Evolutionary conservation across 2,329 filamentous ascomycete genomes (phyloP).

Genomic region (Aspergillus sp.): DNA sequence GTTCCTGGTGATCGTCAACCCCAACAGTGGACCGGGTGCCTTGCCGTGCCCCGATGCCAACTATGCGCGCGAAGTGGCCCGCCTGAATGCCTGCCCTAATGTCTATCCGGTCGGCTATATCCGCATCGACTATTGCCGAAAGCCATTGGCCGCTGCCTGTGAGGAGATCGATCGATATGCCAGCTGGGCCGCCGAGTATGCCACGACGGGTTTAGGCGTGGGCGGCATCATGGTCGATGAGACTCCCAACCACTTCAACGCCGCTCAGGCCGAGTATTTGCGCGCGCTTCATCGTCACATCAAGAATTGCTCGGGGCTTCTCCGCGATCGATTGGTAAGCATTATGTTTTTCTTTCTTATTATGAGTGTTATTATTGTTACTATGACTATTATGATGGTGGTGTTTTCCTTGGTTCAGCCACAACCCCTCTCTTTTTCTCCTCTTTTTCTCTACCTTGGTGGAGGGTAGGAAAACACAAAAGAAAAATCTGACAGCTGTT

Average conservation of each 20-base stretch:
- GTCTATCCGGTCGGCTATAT: conserved; percentile 27
- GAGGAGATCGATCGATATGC: conserved; percentile 23
- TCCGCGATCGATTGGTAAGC: conserved; percentile 14
- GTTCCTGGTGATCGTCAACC: conserved; percentile 22
- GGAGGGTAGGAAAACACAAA: background rate
- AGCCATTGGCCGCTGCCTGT: conserved; percentile 15
- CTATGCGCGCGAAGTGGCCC: conserved; percentile 18
- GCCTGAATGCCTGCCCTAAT: conserved; percentile 20
- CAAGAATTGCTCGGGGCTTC: conserved; percentile 10
- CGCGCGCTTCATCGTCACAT: conserved; percentile 1
- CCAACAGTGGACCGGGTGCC: conserved; percentile 21
- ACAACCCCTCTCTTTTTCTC: background rate
- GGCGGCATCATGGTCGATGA: conserved; percentile 22
- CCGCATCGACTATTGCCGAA: conserved; percentile 26
- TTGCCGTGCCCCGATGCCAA: conserved; percentile 14
- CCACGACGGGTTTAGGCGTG: conserved; percentile 12
- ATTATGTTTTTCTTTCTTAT: background rate
- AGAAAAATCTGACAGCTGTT: too few relatives aligned
- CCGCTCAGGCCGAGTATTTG: conserved; percentile 13
- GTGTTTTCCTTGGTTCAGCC: background rate
- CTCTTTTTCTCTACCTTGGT: background rate
- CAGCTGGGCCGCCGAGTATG: conserved; percentile 12
- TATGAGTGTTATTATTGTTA: too few relatives aligned
- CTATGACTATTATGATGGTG: too few relatives aligned
- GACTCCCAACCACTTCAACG: conserved; percentile 17